Conservation (phyloP, 108 stramenopile species). For the Heterococcus sp. region DNA sequence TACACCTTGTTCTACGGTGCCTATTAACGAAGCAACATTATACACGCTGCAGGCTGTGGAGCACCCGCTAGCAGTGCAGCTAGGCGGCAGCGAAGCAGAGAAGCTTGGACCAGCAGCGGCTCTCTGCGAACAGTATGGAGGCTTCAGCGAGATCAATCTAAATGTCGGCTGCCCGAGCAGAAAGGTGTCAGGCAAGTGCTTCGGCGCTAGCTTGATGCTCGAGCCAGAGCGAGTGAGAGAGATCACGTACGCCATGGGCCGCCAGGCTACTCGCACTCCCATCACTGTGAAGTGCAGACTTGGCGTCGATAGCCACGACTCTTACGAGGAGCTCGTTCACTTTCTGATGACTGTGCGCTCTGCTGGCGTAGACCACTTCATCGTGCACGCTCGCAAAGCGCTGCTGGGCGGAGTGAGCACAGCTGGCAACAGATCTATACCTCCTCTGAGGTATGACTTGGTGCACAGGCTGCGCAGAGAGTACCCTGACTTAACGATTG, state of each 20-base stretch:
- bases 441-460: slow-evolving; percentile 70
- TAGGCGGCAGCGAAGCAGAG: slow-evolving; percentile 87
- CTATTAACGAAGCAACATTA: no score
- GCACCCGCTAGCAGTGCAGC: no score
- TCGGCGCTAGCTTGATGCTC: slow-evolving; percentile 93
- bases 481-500: slow-evolving; percentile 31
- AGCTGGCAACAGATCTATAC: slow-evolving; percentile 88
- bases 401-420: slow-evolving; percentile 84
- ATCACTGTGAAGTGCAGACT: slow-evolving; percentile 96
- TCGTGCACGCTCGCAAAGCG: slow-evolving; percentile 92
- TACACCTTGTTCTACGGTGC: no score
- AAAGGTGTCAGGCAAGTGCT: slow-evolving; percentile 88
- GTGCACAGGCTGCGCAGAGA: slow-evolving; percentile 28
- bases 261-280: slow-evolving; percentile 62
- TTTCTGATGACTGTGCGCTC: slow-evolving; percentile 78
- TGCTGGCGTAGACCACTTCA: slow-evolving; percentile 83
- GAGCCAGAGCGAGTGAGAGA: slow-evolving; percentile 77
- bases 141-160: slow-evolving; percentile 90
- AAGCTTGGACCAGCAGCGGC: slow-evolving; percentile 68
- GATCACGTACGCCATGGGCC: slow-evolving; percentile 65
- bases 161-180: slow-evolving; percentile 97
- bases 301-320: slow-evolving; percentile 72
- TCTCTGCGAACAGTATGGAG: slow-evolving; percentile 19
- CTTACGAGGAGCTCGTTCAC: slow-evolving; percentile 67
- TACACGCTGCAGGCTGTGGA: no score